These are phyloP conservation scores for Yamagishiella unicocca DNA, from an alignment of 139 green algal genomes.

Conservation along the genomic window DNA sequence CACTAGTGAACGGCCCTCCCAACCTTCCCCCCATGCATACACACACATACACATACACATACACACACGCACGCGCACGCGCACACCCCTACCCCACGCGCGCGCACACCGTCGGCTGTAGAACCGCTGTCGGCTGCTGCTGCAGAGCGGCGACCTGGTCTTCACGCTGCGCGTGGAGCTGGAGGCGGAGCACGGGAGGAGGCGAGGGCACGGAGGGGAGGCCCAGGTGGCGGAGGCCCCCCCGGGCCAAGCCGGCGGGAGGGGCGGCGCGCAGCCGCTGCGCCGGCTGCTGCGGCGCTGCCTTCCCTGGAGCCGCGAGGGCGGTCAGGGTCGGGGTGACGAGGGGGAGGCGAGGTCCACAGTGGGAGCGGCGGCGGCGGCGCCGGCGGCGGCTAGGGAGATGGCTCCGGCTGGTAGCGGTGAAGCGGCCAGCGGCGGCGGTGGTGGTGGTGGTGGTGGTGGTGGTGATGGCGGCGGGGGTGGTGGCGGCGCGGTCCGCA, in stretches of 20 bases:
- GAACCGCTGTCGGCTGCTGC: too few relatives aligned
- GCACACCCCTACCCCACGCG: too few relatives aligned
- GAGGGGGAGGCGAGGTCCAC: neutral
- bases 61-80: too few relatives aligned
- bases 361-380: neutral
- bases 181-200: neutral
- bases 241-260: neutral
- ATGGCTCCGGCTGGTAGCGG: neutral
- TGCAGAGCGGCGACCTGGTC: constrained; percentile 11
- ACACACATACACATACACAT: neutral
- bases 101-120: too few relatives aligned
- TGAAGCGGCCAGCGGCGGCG: neutral
- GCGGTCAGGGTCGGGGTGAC: neutral
- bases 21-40: neutral
- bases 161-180: constrained; percentile 27
- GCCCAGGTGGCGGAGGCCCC: neutral
- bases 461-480: neutral
- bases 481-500: neutral
- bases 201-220: neutral
- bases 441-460: neutral
- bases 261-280: neutral
- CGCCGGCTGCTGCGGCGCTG: neutral
- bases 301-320: neutral
- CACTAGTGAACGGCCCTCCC: neutral
- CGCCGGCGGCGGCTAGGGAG: neutral